phyloP scores from a whole-genome alignment of 805 yeast genomes.

The Candida awuae region DNA sequence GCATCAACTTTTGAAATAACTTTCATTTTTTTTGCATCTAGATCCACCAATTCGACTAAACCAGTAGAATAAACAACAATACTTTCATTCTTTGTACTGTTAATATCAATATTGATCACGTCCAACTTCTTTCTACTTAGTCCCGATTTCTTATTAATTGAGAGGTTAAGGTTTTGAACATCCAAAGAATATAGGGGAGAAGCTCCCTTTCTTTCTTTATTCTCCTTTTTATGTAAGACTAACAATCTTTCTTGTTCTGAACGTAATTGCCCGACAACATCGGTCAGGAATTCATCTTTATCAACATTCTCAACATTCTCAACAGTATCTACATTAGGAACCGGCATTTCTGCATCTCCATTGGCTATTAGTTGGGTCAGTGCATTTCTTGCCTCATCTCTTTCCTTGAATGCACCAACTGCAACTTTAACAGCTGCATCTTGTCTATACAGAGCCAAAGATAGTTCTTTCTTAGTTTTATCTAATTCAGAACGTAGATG shows the following conservation, averaged over 20 bases:
- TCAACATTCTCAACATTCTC: neutral
- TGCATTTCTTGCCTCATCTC: slow-evolving; percentile 66
- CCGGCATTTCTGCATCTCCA: slow-evolving; percentile 14
- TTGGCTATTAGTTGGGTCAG: slow-evolving; percentile 46
- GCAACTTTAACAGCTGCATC: slow-evolving; percentile 91
- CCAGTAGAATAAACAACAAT: slow-evolving; percentile 7
- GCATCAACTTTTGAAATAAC: slow-evolving; percentile 4
- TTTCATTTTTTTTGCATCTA: neutral
- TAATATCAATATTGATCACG: neutral
- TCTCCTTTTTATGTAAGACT: slow-evolving; percentile 7
- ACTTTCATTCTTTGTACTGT: neutral
- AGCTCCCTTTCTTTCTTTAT: slow-evolving; percentile 7
- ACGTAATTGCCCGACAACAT: slow-evolving; percentile 1
- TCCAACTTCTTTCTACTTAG: neutral
- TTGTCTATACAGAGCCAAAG: slow-evolving; percentile 70
- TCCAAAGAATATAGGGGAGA: slow-evolving; percentile 3
- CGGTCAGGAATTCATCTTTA: neutral
- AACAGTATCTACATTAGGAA: slow-evolving; percentile 21
- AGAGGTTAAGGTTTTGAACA: neutral
- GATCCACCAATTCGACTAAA: slow-evolving; percentile 7
- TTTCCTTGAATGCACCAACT: slow-evolving; percentile 61
- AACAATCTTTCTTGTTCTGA: slow-evolving; percentile 7
- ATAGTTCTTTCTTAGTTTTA: slow-evolving; percentile 60
- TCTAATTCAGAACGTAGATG: slow-evolving; percentile 64
- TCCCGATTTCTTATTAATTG: neutral